A percentile compares a stretch with the other conserved stretches of the same genome.
Conservation (phyloP, 169 alveolate species). For the Plasmodium ovale region DNA sequence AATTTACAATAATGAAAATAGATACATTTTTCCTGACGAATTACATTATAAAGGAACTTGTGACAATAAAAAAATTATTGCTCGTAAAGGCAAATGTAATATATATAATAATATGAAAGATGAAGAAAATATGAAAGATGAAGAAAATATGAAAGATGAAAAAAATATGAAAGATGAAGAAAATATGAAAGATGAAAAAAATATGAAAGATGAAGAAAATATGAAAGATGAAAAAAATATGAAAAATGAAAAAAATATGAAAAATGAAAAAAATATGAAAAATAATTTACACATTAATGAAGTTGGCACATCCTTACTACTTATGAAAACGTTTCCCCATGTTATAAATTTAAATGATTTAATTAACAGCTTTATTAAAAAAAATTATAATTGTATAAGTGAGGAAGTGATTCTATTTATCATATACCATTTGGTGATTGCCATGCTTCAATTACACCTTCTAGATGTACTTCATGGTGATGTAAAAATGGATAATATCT, state of each 20-base stretch:
- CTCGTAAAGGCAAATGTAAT: background rate
- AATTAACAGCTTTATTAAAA: constrained; percentile 30
- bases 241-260: background rate
- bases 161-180: too few relatives aligned
- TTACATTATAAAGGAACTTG: constrained; percentile 24
- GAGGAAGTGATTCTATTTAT: constrained; percentile 60
- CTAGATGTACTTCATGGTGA: constrained; percentile 70
- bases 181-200: too few relatives aligned
- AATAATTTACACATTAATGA: background rate
- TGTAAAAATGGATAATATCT: constrained; percentile 63
- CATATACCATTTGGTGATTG: constrained; percentile 42
- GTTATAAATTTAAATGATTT: constrained; percentile 54
- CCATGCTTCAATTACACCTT: constrained; percentile 49
- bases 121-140: too few relatives aligned
- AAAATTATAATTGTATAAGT: constrained; percentile 26
- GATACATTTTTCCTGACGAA: constrained; percentile 70
- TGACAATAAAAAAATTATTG: background rate
- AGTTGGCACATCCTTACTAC: constrained; percentile 19
- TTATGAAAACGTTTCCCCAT: constrained; percentile 47
- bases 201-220: too few relatives aligned
- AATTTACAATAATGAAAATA: constrained; percentile 20
- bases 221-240: too few relatives aligned
- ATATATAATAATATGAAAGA: background rate
- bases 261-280: background rate
- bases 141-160: too few relatives aligned